Conservation (phyloP, 768 basidiomycete species). For the Trametes maxima region DNA sequence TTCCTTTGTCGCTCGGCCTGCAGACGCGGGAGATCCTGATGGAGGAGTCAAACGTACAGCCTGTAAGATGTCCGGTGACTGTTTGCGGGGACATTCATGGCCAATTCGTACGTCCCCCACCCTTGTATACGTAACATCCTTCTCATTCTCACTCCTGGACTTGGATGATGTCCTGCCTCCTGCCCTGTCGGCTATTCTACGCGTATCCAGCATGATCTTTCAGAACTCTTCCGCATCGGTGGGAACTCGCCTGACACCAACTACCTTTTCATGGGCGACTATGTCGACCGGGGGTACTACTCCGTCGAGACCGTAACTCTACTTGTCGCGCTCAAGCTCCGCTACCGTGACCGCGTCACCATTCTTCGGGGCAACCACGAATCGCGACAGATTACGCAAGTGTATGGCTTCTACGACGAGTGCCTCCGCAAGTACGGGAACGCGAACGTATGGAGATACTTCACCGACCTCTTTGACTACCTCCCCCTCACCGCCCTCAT, state of each 20-base stretch:
- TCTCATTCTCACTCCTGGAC: slow-evolving; percentile 15
- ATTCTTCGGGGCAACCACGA: slow-evolving; percentile 99
- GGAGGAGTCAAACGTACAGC: slow-evolving; percentile 99
- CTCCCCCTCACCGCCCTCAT: slow-evolving; percentile 96
- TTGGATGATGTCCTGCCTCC: slow-evolving; percentile 6
- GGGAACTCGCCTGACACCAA: slow-evolving; percentile 99
- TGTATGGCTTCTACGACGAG: slow-evolving; percentile 99
- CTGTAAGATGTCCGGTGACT: slow-evolving; percentile 97
- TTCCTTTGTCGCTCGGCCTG: slow-evolving; percentile 2
- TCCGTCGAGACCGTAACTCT: slow-evolving; percentile 98
- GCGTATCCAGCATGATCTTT: slow-evolving; percentile 88
- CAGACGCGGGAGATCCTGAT: slow-evolving; percentile 98
- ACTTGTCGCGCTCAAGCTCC: slow-evolving; percentile 94
- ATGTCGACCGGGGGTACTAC: slow-evolving; percentile 98
- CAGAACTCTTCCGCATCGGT: slow-evolving; percentile 97
- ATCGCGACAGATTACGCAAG: slow-evolving; percentile 98
- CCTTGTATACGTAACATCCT: slow-evolving; percentile 26
- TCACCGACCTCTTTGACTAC: slow-evolving; percentile 98
- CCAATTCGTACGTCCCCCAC: slow-evolving; percentile 84
- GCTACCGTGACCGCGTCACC: slow-evolving; percentile 97
- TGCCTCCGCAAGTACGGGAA: slow-evolving; percentile 99
- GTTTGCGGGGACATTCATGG: slow-evolving; percentile 99
- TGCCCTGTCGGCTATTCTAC: slow-evolving; percentile 3
- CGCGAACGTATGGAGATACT: slow-evolving; percentile 99
- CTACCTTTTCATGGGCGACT: slow-evolving; percentile 99